Percentiles rank a stretch among this genome's conserved stretches.
Conservation (phyloP, 352 stramenopile genomes). For the Pythium angustatum region DNA sequence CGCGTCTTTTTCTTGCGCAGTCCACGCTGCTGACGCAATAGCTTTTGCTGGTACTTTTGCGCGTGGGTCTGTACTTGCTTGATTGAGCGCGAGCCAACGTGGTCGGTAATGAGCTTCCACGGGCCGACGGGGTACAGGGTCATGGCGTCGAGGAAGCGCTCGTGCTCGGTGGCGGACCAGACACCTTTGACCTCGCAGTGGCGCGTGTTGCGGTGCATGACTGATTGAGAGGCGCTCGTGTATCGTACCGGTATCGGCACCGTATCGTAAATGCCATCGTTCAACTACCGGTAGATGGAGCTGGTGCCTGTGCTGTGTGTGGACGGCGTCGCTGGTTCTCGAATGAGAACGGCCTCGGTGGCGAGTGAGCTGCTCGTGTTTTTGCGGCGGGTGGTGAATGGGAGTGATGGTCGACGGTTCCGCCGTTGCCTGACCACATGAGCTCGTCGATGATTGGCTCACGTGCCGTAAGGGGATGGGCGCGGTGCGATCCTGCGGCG, state of each 20-base stretch:
- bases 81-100: slow-evolving; percentile 74
- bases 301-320: not conserved
- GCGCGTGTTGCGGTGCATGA: slow-evolving; percentile 27
- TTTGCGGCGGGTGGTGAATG: not conserved
- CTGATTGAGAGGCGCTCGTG: too few species aligned
- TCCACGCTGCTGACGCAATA: slow-evolving; percentile 66
- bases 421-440: slow-evolving; percentile 18
- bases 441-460: slow-evolving; percentile 20
- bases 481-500: not conserved
- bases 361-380: not conserved
- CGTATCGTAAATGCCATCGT: too few species aligned
- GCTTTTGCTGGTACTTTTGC: slow-evolving; percentile 86
- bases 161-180: slow-evolving; percentile 73
- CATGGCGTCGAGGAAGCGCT: slow-evolving; percentile 78
- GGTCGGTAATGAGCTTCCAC: slow-evolving; percentile 70
- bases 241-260: too few species aligned
- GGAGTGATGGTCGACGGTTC: slow-evolving; percentile 6
- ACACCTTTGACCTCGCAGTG: slow-evolving; percentile 39
- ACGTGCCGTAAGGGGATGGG: not conserved
- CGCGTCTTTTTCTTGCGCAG: slow-evolving; percentile 66
- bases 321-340: not conserved
- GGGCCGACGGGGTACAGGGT: slow-evolving; percentile 66
- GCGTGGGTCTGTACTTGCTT: slow-evolving; percentile 82
- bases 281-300: not conserved
- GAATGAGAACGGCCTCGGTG: too few species aligned